Evolutionary conservation across 2,329 filamentous ascomycete species (phyloP).

Genomic region (Cladosporium velox): DNA sequence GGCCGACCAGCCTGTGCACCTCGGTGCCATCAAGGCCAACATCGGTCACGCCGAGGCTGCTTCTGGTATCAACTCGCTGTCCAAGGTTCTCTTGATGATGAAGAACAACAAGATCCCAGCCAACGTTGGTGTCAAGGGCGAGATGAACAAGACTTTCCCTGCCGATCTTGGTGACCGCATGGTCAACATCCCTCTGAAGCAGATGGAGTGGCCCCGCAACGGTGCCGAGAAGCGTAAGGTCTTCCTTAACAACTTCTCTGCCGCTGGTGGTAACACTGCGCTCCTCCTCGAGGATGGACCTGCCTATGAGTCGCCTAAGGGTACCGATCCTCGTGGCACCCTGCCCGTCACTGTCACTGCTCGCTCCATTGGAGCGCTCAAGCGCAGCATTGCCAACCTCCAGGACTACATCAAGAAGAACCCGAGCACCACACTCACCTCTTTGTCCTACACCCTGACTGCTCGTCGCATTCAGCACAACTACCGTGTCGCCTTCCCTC

Average conservation of each 20-base stretch:
- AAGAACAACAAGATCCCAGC: constrained; percentile 56
- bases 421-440: constrained; percentile 48
- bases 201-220: constrained; percentile 50
- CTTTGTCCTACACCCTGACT: constrained; percentile 55
- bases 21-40: constrained; percentile 59
- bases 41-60: constrained; percentile 58
- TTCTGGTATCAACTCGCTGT: constrained; percentile 56
- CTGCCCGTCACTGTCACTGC: constrained; percentile 54
- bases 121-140: constrained; percentile 58
- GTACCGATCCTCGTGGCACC: constrained; percentile 48
- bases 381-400: constrained; percentile 53
- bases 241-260: constrained; percentile 57
- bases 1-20: constrained; percentile 52
- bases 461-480: constrained; percentile 57
- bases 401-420: constrained; percentile 50
- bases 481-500: constrained; percentile 52
- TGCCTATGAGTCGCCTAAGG: constrained; percentile 43
- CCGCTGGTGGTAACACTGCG: constrained; percentile 56
- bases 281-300: constrained; percentile 56
- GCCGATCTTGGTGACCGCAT: constrained; percentile 55
- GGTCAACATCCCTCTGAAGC: constrained; percentile 52
- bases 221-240: constrained; percentile 51
- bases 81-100: constrained; percentile 58
- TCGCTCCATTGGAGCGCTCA: constrained; percentile 53
- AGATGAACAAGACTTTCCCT: constrained; percentile 58